Base-by-base conservation (phyloP, 1,284 basidiomycete species). In the Boletus calvinii region DNA sequence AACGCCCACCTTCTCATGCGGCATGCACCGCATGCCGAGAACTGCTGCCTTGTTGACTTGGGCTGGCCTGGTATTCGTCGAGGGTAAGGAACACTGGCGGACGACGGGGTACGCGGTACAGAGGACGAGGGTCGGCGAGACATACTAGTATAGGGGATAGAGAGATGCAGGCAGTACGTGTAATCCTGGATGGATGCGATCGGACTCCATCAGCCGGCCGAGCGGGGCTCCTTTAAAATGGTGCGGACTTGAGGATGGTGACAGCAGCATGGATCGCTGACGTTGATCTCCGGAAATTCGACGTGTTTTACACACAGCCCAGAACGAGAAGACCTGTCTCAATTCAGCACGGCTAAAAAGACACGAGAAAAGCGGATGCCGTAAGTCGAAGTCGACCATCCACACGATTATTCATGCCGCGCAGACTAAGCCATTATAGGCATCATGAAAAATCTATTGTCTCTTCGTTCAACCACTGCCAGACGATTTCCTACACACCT, bases 1-100 rank as follows among this genome's bases (percentile, higher is more conserved):
- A 48, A 46, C 38, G 60, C 70, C 36, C 49, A 85, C 87, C 92
- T 81, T 63, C 92, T 74, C 82, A 91, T 91, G 48, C 92, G 84
- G 71, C 92, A 95, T 34, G 92, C 91, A 46, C 91, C 92, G 66
- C 92, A 94, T 3, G 92, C 92, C 32, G 87, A 85, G 72, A 90
- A 92, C 62, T 92, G 90, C 62, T 89, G 87, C 45, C 90, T 75
- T 3, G 83, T 79, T 11, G 87, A 85, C 67, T 89, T 90, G 50
- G 87, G 83, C 53, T 86, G 82, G 29, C 74, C 75, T 6, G 76
- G 63, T 9, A 77, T 66, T n/a, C 81, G 77, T 42, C 82, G 78
- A 18, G 76, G 63, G 59, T 82, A 81, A 5, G 77, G 81, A 6
- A 76, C 62, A 35, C 45, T 46, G 5, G 63, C n/a, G 31, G 60